A percentile compares a stretch with the other conserved stretches of the same genome.
Conservation (phyloP, 2,329 filamentous ascomycete genomes). For the Cadophora luteo-olivacea region DNA sequence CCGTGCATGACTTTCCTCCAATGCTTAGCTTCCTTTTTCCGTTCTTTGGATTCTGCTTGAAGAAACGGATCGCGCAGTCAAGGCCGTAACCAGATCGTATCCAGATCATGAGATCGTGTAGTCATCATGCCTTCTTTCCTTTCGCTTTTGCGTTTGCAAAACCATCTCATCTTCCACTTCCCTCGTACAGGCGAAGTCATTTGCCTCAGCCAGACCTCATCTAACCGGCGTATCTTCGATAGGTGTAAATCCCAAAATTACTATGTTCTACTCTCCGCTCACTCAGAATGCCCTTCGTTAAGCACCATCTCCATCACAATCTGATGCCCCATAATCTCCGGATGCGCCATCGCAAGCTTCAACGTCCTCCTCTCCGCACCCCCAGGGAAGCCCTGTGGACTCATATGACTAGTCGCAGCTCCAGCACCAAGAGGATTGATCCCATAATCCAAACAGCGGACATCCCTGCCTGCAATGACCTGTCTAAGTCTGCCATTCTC, state of each 20-base stretch:
- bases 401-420: constrained; percentile 45
- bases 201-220: neutral
- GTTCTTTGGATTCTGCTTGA: too few relatives aligned
- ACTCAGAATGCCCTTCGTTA: constrained; percentile 76
- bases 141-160: neutral
- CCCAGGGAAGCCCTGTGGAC: constrained; percentile 41
- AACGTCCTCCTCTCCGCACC: constrained; percentile 70
- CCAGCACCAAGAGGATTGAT: constrained; percentile 60
- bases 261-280: constrained; percentile 12
- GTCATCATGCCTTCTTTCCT: neutral
- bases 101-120: constrained; percentile 3
- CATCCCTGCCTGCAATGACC: constrained; percentile 90
- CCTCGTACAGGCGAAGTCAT: neutral
- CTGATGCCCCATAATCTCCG: constrained; percentile 82
- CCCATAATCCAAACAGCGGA: constrained; percentile 89
- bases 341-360: constrained; percentile 96
- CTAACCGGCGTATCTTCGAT: neutral
- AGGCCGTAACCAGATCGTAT: neutral
- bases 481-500: constrained; percentile 93
- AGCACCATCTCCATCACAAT: constrained; percentile 91
- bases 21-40: neutral
- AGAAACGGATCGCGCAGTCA: neutral
- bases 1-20: neutral
- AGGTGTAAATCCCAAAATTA: neutral
- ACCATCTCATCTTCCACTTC: neutral